Conservation (phyloP, 345 rosid genomes). For the Eucalyptus curtisii region DNA sequence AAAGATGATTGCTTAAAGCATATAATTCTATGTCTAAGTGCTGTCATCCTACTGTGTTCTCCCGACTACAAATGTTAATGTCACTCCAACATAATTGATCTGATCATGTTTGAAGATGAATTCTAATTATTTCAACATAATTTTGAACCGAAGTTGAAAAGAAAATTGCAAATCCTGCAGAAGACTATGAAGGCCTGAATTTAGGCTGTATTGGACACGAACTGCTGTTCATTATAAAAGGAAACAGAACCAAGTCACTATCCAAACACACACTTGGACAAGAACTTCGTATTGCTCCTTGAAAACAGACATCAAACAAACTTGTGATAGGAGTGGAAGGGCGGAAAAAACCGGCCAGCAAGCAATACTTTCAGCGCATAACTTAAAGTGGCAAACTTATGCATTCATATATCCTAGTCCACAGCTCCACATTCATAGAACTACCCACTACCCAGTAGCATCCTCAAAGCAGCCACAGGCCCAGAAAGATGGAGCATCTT, state of each 20-base stretch:
- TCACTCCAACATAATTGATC: neutral
- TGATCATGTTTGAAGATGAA: neutral
- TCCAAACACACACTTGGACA: neutral
- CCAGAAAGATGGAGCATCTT: neutral
- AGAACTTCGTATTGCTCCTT: neutral
- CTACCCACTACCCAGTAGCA: neutral
- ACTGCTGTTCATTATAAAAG: neutral
- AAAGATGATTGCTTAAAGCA: neutral
- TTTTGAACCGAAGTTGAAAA: neutral
- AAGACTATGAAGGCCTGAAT: neutral
- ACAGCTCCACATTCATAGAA: neutral
- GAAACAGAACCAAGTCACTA: neutral
- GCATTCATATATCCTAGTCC: neutral
- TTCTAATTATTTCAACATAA: neutral
- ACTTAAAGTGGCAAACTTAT: neutral
- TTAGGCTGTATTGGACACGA: neutral
- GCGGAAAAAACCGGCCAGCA: neutral
- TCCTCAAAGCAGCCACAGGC: neutral
- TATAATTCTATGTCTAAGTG: neutral
- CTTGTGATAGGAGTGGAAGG: neutral
- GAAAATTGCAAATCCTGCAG: neutral
- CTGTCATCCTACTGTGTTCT: neutral
- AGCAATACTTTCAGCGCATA: neutral
- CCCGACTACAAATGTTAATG: neutral
- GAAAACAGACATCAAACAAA: neutral